Percentiles rank a stretch among this genome's conserved stretches.
Conservation (phyloP, 257 asterid species). For the Solanum acaule region DNA sequence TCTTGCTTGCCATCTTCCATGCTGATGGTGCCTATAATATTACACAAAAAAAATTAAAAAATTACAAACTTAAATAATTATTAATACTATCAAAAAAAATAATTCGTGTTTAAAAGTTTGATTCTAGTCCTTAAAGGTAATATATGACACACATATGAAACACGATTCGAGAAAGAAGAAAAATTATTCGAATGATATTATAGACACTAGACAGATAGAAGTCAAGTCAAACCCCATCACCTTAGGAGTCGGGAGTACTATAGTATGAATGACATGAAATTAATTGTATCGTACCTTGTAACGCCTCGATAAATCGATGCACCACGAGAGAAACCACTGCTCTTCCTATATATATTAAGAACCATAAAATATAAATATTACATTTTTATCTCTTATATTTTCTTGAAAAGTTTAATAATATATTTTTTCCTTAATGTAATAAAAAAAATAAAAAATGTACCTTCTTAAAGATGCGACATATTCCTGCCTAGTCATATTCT, state of each 20-base stretch:
- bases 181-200: neutral
- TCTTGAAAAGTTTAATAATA: neutral
- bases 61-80: neutral
- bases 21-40: constrained; percentile 68
- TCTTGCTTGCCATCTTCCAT: constrained; percentile 97
- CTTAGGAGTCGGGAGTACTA: neutral
- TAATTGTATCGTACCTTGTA: constrained; percentile 43
- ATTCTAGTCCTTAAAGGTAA: neutral
- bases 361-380: neutral
- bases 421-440: neutral
- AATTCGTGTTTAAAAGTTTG: neutral
- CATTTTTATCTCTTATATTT: neutral
- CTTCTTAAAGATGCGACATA: constrained; percentile 83
- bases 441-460: constrained; percentile 9
- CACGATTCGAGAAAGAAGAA: neutral
- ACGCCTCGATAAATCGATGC: constrained; percentile 91
- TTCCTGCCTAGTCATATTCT: constrained; percentile 85
- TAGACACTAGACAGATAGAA: neutral
- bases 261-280: neutral
- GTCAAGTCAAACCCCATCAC: neutral
- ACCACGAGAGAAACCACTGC: constrained; percentile 94
- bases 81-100: neutral
- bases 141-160: neutral
- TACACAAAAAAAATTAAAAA: neutral
- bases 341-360: constrained; percentile 46